Percentiles rank a stretch among this genome's conserved stretches.
Evolutionary conservation across 768 basidiomycete species (phyloP).

Genomic region (Suillus plorans): DNA sequence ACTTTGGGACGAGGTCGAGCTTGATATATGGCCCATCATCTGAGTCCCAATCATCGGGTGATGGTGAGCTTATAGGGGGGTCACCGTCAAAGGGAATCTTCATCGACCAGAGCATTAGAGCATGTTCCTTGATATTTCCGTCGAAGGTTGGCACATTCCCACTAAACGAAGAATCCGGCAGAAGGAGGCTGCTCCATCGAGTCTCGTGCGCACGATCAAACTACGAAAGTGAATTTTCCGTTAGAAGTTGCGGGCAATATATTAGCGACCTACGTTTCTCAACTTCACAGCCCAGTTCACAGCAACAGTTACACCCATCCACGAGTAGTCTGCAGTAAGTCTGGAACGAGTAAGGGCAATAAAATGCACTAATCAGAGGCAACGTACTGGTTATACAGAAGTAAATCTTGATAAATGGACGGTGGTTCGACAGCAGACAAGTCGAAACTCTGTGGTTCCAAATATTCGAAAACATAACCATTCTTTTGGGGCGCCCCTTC

Average conservation of each 20-base stretch:
- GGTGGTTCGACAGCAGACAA: neutral
- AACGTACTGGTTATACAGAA: slow-evolving; percentile 5
- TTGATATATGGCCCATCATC: neutral
- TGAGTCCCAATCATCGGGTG: neutral
- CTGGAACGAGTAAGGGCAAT: no score
- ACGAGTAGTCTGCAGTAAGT: no score
- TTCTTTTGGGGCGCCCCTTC: neutral
- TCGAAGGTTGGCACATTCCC: slow-evolving; percentile 1
- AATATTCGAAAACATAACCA: slow-evolving; percentile 3
- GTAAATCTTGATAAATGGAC: neutral
- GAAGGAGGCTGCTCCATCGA: neutral
- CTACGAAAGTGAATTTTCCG: neutral
- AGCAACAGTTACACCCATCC: no score
- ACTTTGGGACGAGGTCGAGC: neutral
- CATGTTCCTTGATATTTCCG: neutral
- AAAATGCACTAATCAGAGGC: neutral
- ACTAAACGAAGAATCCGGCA: neutral
- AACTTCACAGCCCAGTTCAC: neutral
- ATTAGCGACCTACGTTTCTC: neutral
- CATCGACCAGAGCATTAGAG: neutral
- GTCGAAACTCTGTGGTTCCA: slow-evolving; percentile 1
- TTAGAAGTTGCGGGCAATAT: neutral
- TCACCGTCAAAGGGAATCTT: slow-evolving; percentile 6
- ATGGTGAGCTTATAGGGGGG: neutral
- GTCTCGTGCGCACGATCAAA: neutral